A percentile compares a stretch with the other conserved stretches of the same genome.
Evolutionary conservation across 1,284 basidiomycete species (phyloP).

Genomic region (Pseudozyma hubeiensis): DNA sequence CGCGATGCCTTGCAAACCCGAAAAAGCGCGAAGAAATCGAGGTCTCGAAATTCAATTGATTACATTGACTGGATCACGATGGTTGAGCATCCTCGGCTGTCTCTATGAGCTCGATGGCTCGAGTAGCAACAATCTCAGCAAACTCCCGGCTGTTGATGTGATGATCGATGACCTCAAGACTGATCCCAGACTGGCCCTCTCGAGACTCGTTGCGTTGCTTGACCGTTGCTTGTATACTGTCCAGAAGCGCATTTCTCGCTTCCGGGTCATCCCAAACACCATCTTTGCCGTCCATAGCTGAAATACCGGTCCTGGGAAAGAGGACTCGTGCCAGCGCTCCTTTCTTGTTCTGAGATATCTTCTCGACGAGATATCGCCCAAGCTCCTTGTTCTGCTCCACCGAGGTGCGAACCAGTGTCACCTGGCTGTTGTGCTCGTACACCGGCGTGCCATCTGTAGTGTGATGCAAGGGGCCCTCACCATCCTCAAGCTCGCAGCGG

Average conservation of each 20-base stretch:
- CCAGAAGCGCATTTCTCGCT: conserved; percentile 18
- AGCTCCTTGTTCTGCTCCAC: conserved; percentile 20
- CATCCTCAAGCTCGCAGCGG: conserved; percentile 4
- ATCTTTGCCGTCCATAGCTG: conserved; percentile 29
- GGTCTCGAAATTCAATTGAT: too few species aligned
- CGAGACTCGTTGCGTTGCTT: background rate
- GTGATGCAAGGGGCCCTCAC: conserved; percentile 23
- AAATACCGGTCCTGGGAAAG: conserved; percentile 22
- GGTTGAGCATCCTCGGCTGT: too few species aligned
- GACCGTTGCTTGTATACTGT: conserved; percentile 6
- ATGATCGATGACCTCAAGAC: conserved; percentile 6
- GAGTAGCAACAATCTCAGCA: conserved; percentile 18
- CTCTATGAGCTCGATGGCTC: conserved; percentile 2
- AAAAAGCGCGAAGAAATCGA: too few species aligned
- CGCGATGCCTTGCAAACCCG: too few species aligned
- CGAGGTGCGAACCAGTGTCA: conserved; percentile 36
- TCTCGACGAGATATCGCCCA: conserved; percentile 17
- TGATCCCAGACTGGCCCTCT: background rate
- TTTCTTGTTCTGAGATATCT: background rate
- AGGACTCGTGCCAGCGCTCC: conserved; percentile 17
- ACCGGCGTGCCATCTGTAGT: conserved; percentile 23
- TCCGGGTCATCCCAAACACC: conserved; percentile 26
- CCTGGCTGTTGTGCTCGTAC: conserved; percentile 40
- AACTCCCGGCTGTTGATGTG: conserved; percentile 45
- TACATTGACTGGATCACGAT: too few species aligned